Evolutionary conservation across 345 rosid species (phyloP).

Genomic region (Ceriops decandra): DNA sequence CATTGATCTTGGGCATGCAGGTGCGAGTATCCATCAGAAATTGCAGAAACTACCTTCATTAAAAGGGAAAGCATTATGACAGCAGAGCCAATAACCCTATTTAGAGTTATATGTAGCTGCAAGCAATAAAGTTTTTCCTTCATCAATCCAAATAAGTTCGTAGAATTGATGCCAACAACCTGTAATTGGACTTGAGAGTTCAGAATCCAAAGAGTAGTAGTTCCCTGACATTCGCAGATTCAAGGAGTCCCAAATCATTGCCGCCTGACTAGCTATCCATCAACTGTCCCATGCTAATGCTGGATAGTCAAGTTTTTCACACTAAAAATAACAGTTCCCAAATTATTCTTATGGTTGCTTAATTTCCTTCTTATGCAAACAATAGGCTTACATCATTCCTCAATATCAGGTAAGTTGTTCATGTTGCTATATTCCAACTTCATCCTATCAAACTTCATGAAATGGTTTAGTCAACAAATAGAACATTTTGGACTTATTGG

Average conservation of each 20-base stretch:
- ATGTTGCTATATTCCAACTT: no score
- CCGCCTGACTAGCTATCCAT: neutral
- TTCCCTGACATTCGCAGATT: slow-evolving; percentile 53
- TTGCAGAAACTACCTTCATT: neutral
- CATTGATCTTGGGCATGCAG: neutral
- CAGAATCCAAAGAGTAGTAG: slow-evolving; percentile 61
- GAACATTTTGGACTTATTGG: no score
- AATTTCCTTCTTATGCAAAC: neutral
- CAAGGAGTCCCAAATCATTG: neutral
- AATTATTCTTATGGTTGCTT: neutral
- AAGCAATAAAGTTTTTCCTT: slow-evolving; percentile 60
- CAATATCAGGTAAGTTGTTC: no score
- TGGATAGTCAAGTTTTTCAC: neutral
- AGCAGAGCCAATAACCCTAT: slow-evolving; percentile 15
- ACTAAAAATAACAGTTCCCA: neutral
- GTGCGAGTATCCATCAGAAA: neutral
- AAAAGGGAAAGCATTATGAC: neutral
- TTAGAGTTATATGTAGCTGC: slow-evolving; percentile 67
- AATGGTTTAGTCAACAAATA: no score
- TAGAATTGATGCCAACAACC: slow-evolving; percentile 83
- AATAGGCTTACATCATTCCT: no score
- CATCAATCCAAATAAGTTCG: slow-evolving; percentile 52
- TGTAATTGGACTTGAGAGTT: slow-evolving; percentile 74
- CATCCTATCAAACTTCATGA: no score
- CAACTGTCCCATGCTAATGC: neutral